phyloP scores from a whole-genome alignment of 768 basidiomycete species.

The Phanerochaete sordida region DNA sequence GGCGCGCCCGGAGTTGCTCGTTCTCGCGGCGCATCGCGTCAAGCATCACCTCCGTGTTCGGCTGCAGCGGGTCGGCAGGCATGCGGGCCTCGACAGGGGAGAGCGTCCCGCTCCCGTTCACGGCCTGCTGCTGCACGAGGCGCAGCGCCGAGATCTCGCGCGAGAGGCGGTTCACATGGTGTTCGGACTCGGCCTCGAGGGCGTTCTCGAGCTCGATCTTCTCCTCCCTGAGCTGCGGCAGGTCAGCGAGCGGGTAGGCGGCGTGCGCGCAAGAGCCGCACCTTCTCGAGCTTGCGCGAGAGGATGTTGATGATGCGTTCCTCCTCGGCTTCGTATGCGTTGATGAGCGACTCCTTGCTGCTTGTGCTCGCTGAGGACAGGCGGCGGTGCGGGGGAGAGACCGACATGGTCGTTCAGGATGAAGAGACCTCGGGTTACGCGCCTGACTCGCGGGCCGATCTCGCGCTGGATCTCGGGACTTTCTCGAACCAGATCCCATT shows the following conservation, averaged over 20 bases:
- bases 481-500: background rate
- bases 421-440: background rate
- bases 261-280: background rate
- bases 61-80: slow-evolving; percentile 20
- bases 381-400: slow-evolving; percentile 56
- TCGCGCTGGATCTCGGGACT: background rate
- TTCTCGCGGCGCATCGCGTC: slow-evolving; percentile 80
- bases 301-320: slow-evolving; percentile 83
- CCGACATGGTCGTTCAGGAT: slow-evolving; percentile 26
- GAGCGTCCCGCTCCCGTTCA: slow-evolving; percentile 26
- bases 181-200: slow-evolving; percentile 83
- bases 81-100: slow-evolving; percentile 19
- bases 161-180: slow-evolving; percentile 73
- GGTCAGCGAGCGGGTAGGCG: background rate
- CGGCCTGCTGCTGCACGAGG: slow-evolving; percentile 52
- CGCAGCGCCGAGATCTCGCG: slow-evolving; percentile 67
- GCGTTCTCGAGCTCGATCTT: slow-evolving; percentile 81
- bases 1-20: slow-evolving; percentile 59
- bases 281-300: slow-evolving; percentile 83
- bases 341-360: slow-evolving; percentile 72
- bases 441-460: background rate
- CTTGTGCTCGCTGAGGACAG: slow-evolving; percentile 53
- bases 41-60: slow-evolving; percentile 56
- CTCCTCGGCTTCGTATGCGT: slow-evolving; percentile 88
- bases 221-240: slow-evolving; percentile 68